Conservation (phyloP, 768 basidiomycete genomes). For the Termitomyces sp. region DNA sequence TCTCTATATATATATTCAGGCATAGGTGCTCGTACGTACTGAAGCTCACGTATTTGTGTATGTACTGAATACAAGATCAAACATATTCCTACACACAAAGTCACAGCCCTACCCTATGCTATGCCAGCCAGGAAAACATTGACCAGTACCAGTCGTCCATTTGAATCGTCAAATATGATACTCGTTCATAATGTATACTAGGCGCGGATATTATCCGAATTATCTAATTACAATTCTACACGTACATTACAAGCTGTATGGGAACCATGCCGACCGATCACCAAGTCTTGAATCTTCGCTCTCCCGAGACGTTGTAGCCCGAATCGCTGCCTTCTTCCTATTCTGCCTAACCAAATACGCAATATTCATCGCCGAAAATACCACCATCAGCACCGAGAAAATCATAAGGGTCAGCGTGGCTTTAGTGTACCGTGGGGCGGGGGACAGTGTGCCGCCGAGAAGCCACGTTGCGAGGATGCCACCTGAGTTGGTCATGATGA, state of each 20-base stretch:
- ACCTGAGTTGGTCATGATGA: constrained; percentile 55
- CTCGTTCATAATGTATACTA: too few relatives aligned
- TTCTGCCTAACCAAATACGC: constrained; percentile 40
- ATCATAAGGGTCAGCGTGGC: constrained; percentile 41
- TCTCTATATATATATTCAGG: too few relatives aligned
- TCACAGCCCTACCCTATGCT: too few relatives aligned
- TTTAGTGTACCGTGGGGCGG: constrained; percentile 44
- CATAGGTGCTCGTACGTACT: too few relatives aligned
- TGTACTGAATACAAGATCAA: too few relatives aligned
- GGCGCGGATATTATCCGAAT: too few relatives aligned
- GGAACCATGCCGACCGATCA: constrained; percentile 52
- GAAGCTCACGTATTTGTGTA: too few relatives aligned
- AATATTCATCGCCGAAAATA: constrained; percentile 34
- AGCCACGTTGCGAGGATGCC: constrained; percentile 64
- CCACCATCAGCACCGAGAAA: constrained; percentile 35
- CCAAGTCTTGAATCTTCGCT: constrained; percentile 41
- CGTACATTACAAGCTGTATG: constrained; percentile 37
- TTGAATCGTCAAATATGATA: too few relatives aligned
- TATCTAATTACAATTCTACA: neutral
- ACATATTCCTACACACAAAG: too few relatives aligned
- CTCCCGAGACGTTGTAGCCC: constrained; percentile 23
- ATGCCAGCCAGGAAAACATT: too few relatives aligned
- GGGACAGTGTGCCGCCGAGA: constrained; percentile 47
- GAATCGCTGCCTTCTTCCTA: constrained; percentile 36
- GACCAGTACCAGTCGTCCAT: too few relatives aligned